Base-by-base conservation (phyloP, 2,329 filamentous ascomycete species). In the Clonostachys sp. region DNA sequence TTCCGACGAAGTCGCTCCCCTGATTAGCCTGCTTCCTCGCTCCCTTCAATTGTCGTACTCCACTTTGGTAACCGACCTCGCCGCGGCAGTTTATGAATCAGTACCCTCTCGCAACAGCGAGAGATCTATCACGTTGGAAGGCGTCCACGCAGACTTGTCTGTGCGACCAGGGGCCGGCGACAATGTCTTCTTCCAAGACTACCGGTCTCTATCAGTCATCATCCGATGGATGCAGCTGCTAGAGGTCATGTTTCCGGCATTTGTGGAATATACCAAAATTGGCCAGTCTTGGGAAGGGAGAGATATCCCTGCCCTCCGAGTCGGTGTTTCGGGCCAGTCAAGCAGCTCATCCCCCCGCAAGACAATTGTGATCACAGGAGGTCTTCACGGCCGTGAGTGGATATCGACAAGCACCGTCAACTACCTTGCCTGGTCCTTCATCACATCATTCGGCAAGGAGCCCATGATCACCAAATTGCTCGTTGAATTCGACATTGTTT, bases 381-480 rank as follows among this genome's bases (percentile, higher is more conserved):
- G 92, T 44, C 77, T 88, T n/a, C 94, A 97, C 65, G 92, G 91
- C 4, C 82, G 94, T 36, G 94, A 99, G 73, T 99, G 94, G 94
- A 95, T 99, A 54, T 89, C 90, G 42, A 91, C 87, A 1, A 94
- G 86, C 58, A 95, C 91, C 0, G 89, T 95, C 45, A 95, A 87
- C 58, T 97, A 95, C 58, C 72, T 96, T 33, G 90, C 92, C 10
- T 96, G 94, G 80, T 88, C 83, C 14, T 77, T 97, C 43, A 88
- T 96, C 57, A 91, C 87, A 1, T 81, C 83, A 5, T 95, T 92
- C 63, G 88, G 87, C 50, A 89, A 89, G 54, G 74, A 79, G 67
- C 77, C 60, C 52, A 77, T 71, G 66, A 84, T 95, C 46, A 91
- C 87, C 17, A 86, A 84, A 50, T 75, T 97, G 9, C 77, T 99